Conservation (phyloP, 179 eudicot genomes). For the Spinacia oleracea region DNA sequence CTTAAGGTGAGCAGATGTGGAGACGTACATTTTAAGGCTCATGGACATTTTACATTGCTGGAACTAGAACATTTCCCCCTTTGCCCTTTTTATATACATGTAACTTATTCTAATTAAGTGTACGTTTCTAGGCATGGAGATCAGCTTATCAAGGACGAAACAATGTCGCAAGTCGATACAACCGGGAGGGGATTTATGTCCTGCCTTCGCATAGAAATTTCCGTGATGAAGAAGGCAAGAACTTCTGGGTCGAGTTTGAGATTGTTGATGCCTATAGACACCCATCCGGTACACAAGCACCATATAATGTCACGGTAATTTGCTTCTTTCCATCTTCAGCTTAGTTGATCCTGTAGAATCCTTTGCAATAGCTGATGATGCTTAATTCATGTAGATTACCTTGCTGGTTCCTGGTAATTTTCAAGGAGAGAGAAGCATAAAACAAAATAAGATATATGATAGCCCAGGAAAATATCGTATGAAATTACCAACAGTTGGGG, state of each 20-base stretch:
- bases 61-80: background rate
- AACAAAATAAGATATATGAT: conserved; percentile 60
- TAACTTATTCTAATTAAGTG: conserved; percentile 4
- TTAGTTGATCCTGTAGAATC: background rate
- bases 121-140: conserved; percentile 70
- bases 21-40: conserved; percentile 2
- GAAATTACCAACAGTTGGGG: conserved; percentile 87
- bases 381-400: conserved; percentile 45
- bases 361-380: conserved; percentile 15
- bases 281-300: conserved; percentile 88
- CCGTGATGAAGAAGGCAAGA: conserved; percentile 96
- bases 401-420: conserved; percentile 95
- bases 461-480: conserved; percentile 65
- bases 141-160: conserved; percentile 81
- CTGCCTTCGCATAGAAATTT: conserved; percentile 75
- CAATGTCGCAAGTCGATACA: conserved; percentile 61
- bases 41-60: background rate
- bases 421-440: conserved; percentile 90
- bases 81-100: background rate
- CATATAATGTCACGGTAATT: conserved; percentile 90
- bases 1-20: conserved; percentile 59
- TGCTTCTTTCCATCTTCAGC: background rate
- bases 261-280: conserved; percentile 76
- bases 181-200: conserved; percentile 82
- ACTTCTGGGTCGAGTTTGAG: conserved; percentile 87